Percentiles rank a stretch among this genome's conserved stretches.
Conservation (phyloP, 106 monocot genomes). For the Triglochin maritima region DNA sequence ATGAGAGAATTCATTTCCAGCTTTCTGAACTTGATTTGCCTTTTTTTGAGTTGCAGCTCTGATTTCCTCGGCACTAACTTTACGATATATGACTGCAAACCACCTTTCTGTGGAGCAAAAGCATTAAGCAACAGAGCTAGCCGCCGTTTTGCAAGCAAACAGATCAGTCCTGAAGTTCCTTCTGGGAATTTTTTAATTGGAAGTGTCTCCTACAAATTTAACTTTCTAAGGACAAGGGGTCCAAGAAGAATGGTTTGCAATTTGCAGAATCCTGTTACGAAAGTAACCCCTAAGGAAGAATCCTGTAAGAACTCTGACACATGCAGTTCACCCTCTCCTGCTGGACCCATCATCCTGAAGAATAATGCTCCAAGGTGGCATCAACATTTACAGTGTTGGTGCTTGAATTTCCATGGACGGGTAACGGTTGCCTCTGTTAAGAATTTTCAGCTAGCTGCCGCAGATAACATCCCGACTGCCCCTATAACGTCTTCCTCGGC, state of each 20-base stretch:
- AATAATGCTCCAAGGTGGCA: slow-evolving; percentile 87
- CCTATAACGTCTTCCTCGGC: not conserved
- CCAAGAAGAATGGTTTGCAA: slow-evolving; percentile 56
- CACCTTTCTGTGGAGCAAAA: slow-evolving; percentile 55
- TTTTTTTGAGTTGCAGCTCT: slow-evolving; percentile 40
- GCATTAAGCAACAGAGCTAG: slow-evolving; percentile 21
- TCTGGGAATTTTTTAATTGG: slow-evolving; percentile 46
- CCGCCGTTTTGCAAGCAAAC: slow-evolving; percentile 53
- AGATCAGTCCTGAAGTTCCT: slow-evolving; percentile 48
- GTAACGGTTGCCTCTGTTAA: slow-evolving; percentile 85
- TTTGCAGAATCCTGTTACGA: slow-evolving; percentile 11
- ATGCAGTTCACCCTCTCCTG: not conserved
- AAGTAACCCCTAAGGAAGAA: slow-evolving; percentile 3
- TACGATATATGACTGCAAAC: slow-evolving; percentile 50
- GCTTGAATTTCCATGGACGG: slow-evolving; percentile 71
- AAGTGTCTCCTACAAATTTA: slow-evolving; percentile 48
- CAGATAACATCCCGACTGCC: slow-evolving; percentile 10
- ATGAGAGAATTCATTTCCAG: not conserved
- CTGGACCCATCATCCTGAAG: slow-evolving; percentile 19
- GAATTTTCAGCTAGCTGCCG: slow-evolving; percentile 65
- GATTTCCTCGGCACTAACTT: slow-evolving; percentile 79
- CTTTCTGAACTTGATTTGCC: not conserved
- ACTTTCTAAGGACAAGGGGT: slow-evolving; percentile 42
- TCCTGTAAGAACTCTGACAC: not conserved
- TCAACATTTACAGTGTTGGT: slow-evolving; percentile 89